Conservation (phyloP, 2,329 filamentous ascomycete species). For the Aspergillus sp. region DNA sequence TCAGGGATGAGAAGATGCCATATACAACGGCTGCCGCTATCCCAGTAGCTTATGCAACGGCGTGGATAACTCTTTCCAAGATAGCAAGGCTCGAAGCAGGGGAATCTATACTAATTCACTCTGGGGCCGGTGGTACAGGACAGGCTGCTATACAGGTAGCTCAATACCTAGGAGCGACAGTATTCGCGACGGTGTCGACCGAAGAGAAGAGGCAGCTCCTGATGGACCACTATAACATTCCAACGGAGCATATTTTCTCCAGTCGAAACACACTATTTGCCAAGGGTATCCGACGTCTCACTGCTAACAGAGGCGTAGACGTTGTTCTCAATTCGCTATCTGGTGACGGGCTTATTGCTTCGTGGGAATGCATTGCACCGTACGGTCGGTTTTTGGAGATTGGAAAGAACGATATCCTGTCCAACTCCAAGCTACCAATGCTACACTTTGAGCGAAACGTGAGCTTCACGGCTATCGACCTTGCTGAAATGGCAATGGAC, state of each 20-base stretch:
- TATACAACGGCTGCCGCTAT: conserved; percentile 7
- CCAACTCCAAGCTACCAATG: conserved; percentile 16
- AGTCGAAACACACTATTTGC: conserved; percentile 29
- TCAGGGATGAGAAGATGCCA: neutral
- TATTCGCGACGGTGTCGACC: conserved; percentile 28
- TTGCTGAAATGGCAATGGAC: conserved; percentile 8
- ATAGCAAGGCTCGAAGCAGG: conserved; percentile 20
- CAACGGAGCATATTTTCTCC: conserved; percentile 27
- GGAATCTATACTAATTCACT: conserved; percentile 29
- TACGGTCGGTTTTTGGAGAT: conserved; percentile 29
- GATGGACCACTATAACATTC: conserved; percentile 23
- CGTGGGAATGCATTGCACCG: conserved; percentile 29
- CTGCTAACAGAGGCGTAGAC: conserved; percentile 25
- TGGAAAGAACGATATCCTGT: conserved; percentile 10
- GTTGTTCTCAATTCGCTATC: conserved; percentile 30
- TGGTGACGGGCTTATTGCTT: conserved; percentile 28
- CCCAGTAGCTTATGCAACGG: conserved; percentile 9
- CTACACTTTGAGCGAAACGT: conserved; percentile 9
- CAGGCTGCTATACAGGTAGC: conserved; percentile 32
- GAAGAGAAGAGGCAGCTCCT: conserved; percentile 28
- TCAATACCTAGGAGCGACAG: conserved; percentile 23
- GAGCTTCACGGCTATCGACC: conserved; percentile 11
- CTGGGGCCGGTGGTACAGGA: conserved; percentile 31
- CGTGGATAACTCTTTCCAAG: conserved; percentile 8
- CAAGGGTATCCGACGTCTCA: conserved; percentile 21